A percentile compares a stretch with the other conserved stretches of the same genome.
These are phyloP conservation scores for Camptophora hylomeconis DNA, from an alignment of 2,329 filamentous ascomycete species.

Conservation along the genomic window DNA sequence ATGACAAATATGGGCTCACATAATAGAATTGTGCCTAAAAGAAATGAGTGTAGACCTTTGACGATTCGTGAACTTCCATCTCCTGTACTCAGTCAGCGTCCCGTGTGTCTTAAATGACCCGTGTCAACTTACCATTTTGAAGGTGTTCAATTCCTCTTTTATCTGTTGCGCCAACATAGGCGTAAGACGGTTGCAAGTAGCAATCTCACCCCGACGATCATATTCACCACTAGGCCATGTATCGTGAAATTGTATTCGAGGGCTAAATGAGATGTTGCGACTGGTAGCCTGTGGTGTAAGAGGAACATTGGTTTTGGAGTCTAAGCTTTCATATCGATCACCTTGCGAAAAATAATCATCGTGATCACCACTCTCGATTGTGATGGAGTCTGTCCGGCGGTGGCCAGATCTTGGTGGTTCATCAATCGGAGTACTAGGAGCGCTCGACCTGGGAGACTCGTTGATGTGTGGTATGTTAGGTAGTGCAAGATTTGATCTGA, in stretches of 20 bases:
- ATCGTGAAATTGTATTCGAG: conserved; percentile 86
- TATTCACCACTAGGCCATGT: conserved; percentile 95
- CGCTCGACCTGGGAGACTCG: conserved; percentile 73
- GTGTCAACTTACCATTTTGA: conserved; percentile 73
- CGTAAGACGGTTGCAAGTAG: conserved; percentile 93
- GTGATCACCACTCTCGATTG: conserved; percentile 78
- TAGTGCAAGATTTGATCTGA: conserved; percentile 41
- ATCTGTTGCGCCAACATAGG: conserved; percentile 97
- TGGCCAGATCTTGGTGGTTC: conserved; percentile 43
- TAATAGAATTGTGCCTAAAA: too few species aligned
- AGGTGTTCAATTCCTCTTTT: conserved; percentile 97
- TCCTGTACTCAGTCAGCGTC: conserved; percentile 46
- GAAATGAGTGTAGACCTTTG: conserved; percentile 99
- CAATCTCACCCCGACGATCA: conserved; percentile 87
- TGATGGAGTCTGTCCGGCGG: conserved; percentile 54
- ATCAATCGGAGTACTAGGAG: conserved; percentile 77
- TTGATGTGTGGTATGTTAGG: conserved; percentile 50
- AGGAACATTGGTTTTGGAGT: conserved; percentile 62
- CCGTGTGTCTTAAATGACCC: conserved; percentile 26
- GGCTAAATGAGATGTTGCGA: conserved; percentile 63
- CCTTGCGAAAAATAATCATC: conserved; percentile 75
- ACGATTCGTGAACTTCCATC: conserved; percentile 98
- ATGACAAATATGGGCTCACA: too few species aligned
- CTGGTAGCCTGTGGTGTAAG: conserved; percentile 60
- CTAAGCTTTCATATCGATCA: conserved; percentile 53